Conservation (phyloP, 176 grass and related monocot species). For the Ampelocalamus luodianensis region DNA sequence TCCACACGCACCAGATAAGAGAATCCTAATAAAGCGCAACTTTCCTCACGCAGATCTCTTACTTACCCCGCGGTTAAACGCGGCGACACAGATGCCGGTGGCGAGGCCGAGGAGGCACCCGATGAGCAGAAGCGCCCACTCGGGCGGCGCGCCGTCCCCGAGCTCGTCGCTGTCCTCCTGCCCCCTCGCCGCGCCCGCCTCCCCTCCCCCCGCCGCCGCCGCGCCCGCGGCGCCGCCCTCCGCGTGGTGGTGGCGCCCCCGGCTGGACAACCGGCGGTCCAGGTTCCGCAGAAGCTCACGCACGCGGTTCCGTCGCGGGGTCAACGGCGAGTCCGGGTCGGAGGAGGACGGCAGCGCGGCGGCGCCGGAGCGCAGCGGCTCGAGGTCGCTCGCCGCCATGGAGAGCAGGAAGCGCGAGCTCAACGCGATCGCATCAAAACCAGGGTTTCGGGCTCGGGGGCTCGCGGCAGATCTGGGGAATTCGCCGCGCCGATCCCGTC, state of each 20-base stretch:
- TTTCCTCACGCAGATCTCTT: constrained; percentile 5
- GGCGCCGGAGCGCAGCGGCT: constrained; percentile 46
- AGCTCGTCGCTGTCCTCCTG: constrained; percentile 70
- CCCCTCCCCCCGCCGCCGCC: constrained; percentile 6
- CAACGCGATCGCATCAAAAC: constrained; percentile 42
- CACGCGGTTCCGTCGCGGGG: constrained; percentile 49
- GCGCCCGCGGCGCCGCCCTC: constrained; percentile 6
- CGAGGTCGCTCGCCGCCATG: constrained; percentile 74
- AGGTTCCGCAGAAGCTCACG: constrained; percentile 56
- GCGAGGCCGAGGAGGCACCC: constrained; percentile 94
- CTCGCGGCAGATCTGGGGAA: constrained; percentile 37
- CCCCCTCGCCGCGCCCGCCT: constrained; percentile 42
- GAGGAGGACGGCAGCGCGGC: constrained; percentile 51
- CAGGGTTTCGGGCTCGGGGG: background rate
- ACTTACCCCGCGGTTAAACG: constrained; percentile 94
- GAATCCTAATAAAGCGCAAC: background rate
- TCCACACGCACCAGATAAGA: background rate
- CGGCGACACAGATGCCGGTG: constrained; percentile 86
- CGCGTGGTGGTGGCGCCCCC: constrained; percentile 28
- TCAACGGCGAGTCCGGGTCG: constrained; percentile 46
- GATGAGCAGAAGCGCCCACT: constrained; percentile 93
- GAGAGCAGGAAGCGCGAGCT: background rate
- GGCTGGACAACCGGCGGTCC: constrained; percentile 58
- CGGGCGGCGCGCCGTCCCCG: constrained; percentile 89
- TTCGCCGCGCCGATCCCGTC: constrained; percentile 47